A percentile compares a stretch with the other conserved stretches of the same genome.
Conservation (phyloP, 805 yeast genomes). For the Yamadazyma philogaea region DNA sequence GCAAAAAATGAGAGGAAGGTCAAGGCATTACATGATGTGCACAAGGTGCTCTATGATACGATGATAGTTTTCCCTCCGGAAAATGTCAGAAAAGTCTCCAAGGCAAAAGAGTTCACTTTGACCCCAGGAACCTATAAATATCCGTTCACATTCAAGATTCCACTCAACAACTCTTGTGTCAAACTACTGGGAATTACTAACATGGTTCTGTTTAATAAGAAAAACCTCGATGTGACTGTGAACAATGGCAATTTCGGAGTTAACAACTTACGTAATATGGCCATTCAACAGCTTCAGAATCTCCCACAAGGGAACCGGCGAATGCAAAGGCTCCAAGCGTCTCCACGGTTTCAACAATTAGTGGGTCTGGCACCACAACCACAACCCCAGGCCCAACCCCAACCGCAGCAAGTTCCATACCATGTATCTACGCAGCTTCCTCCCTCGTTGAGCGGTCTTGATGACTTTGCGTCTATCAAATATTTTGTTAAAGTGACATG, state of each 20-base stretch:
- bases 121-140: conserved; percentile 50
- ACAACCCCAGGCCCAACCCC: neutral
- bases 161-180: conserved; percentile 41
- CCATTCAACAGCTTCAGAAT: conserved; percentile 14
- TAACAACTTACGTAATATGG: conserved; percentile 18
- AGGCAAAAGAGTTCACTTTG: conserved; percentile 43
- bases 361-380: neutral
- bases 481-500: conserved; percentile 64
- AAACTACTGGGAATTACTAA: conserved; percentile 26
- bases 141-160: conserved; percentile 47
- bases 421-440: conserved; percentile 31
- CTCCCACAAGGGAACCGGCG: neutral
- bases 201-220: conserved; percentile 28
- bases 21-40: conserved; percentile 31
- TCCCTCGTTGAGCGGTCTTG: conserved; percentile 31
- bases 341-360: neutral
- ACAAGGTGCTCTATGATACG: conserved; percentile 49
- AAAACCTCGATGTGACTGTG: conserved; percentile 26
- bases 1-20: conserved; percentile 18
- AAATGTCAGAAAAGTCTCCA: conserved; percentile 43
- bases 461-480: conserved; percentile 38
- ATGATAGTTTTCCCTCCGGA: conserved; percentile 51
- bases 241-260: conserved; percentile 32
- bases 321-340: neutral
- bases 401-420: conserved; percentile 14